Conservation (phyloP, 768 basidiomycete genomes). For the Phylloporus sp. region DNA sequence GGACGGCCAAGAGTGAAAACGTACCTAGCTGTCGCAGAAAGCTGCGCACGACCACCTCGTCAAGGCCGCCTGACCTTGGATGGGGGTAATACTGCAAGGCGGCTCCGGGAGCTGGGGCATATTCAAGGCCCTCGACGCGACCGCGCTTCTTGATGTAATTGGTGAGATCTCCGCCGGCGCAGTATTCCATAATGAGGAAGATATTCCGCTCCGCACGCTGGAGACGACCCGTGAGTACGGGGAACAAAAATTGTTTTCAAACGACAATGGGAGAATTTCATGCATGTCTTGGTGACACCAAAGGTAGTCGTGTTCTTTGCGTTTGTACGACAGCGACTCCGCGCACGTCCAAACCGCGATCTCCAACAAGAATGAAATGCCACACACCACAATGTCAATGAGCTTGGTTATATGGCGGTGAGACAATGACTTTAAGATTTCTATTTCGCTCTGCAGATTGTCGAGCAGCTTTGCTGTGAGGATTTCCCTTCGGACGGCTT, state of each 20-base stretch:
- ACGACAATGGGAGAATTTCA: not conserved
- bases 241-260: not conserved
- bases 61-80: constrained; percentile 84
- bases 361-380: not conserved
- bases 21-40: constrained; percentile 87
- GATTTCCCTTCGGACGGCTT: constrained; percentile 85
- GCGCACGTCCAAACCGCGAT: not conserved
- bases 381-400: constrained; percentile 82
- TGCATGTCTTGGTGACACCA: not conserved
- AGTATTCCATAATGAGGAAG: constrained; percentile 97
- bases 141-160: constrained; percentile 99
- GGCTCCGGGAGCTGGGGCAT: constrained; percentile 61
- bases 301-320: not conserved
- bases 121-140: constrained; percentile 83
- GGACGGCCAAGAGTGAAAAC: too few species aligned
- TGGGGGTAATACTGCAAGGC: constrained; percentile 85
- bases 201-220: constrained; percentile 73
- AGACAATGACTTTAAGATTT: constrained; percentile 89
- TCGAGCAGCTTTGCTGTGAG: constrained; percentile 91
- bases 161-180: constrained; percentile 92
- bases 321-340: not conserved
- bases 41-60: constrained; percentile 85
- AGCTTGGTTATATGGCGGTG: constrained; percentile 92
- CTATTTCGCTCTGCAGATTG: constrained; percentile 97
- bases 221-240: constrained; percentile 7